A percentile compares a stretch with the other conserved stretches of the same genome.
These are phyloP conservation scores for Pseudoscleropodium purum DNA, from an alignment of 225 moss, liverwort and hornwort species.

Conservation along the genomic window DNA sequence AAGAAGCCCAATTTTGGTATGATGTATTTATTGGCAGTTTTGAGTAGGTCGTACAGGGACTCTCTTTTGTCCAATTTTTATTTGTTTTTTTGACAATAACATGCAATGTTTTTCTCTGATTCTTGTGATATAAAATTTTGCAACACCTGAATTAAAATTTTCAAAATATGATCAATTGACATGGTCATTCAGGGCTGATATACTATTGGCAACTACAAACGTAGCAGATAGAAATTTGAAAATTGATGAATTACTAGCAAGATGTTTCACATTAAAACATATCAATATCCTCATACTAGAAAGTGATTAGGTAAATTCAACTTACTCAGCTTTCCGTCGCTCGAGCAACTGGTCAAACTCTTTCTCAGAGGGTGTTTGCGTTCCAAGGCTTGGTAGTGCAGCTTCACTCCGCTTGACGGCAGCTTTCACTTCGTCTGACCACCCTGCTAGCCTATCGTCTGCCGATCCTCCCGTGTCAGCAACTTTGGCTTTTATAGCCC, in stretches of 20 bases:
- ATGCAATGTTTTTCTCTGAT: neutral
- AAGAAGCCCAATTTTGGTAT: neutral
- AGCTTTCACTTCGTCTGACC: conserved; percentile 56
- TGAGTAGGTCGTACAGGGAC: neutral
- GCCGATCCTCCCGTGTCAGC: neutral
- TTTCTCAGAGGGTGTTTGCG: neutral
- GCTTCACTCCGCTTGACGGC: conserved; percentile 41
- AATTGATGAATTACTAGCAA: neutral
- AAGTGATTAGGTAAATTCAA: neutral
- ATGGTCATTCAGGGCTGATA: neutral
- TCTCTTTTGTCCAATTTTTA: neutral
- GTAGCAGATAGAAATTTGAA: neutral
- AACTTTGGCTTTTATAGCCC: conserved; percentile 1
- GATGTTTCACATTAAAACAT: neutral
- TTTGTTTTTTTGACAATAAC: too few relatives aligned
- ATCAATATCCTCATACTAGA: neutral
- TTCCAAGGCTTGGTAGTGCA: conserved; percentile 7
- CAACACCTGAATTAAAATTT: neutral
- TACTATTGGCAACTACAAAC: neutral
- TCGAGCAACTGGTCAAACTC: conserved; percentile 37
- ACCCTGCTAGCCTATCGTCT: conserved; percentile 32
- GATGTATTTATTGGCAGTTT: neutral
- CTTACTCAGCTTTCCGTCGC: conserved; percentile 31
- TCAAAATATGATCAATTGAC: neutral
- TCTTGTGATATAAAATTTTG: neutral